Percentiles rank a stretch among this genome's conserved stretches.
Conservation (phyloP, 768 basidiomycete species). For the Lactarius deliciosus region DNA sequence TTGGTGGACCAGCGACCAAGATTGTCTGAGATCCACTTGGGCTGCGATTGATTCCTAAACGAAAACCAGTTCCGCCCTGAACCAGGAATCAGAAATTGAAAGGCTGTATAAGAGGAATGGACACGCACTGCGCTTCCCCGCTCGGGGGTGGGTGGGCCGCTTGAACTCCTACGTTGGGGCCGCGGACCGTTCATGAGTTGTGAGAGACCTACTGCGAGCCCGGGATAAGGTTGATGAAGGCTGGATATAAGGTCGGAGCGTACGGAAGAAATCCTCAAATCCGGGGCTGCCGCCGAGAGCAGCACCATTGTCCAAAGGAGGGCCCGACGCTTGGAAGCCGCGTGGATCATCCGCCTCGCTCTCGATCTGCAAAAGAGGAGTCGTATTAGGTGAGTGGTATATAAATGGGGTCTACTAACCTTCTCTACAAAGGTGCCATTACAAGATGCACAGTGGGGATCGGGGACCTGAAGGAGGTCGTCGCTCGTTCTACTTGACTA, state of each 20-base stretch:
- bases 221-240: conserved; percentile 3
- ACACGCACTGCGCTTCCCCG: conserved; percentile 12
- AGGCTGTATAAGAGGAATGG: conserved; percentile 27
- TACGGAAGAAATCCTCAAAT: conserved; percentile 53
- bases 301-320: conserved; percentile 34
- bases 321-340: conserved; percentile 47
- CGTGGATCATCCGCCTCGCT: conserved; percentile 75
- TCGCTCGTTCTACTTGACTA: neutral
- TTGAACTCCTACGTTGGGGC: conserved; percentile 12
- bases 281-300: conserved; percentile 33
- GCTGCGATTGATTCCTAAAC: conserved; percentile 40
- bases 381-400: neutral
- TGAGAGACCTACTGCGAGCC: conserved; percentile 17
- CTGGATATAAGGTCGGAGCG: conserved; percentile 14
- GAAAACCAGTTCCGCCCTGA: conserved; percentile 35
- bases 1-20: conserved; percentile 40
- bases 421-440: conserved; percentile 80
- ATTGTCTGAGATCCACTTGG: conserved; percentile 38
- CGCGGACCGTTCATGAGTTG: conserved; percentile 16
- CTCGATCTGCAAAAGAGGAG: conserved; percentile 55
- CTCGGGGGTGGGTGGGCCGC: conserved; percentile 12
- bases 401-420: conserved; percentile 39
- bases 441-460: conserved; percentile 84
- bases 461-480: conserved; percentile 54
- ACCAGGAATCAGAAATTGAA: conserved; percentile 1